A percentile compares a stretch with the other conserved stretches of the same genome.
phyloP scores from a whole-genome alignment of 768 basidiomycete species.

The Termitomyces titanicus region DNA sequence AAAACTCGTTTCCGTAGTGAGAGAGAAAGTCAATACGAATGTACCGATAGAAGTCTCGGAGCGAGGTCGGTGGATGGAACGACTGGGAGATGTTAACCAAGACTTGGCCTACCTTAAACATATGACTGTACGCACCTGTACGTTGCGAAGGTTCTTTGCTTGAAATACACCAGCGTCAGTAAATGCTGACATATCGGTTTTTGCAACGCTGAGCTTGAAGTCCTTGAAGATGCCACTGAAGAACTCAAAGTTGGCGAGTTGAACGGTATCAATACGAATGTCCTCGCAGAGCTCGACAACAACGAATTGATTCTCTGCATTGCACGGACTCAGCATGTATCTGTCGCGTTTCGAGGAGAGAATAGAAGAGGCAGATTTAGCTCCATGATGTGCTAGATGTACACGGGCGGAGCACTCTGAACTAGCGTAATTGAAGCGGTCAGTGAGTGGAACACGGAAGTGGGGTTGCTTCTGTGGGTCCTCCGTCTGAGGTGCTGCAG shows the following conservation, averaged over 20 bases:
- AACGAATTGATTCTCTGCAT: constrained; percentile 64
- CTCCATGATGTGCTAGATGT: constrained; percentile 74
- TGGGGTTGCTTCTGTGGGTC: constrained; percentile 39
- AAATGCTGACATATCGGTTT: constrained; percentile 74
- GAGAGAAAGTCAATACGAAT: constrained; percentile 92
- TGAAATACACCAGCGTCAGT: constrained; percentile 70
- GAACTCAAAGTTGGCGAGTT: constrained; percentile 96
- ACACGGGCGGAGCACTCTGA: constrained; percentile 92
- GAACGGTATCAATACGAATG: constrained; percentile 93
- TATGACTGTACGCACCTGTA: constrained; percentile 62
- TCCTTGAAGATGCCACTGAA: constrained; percentile 96
- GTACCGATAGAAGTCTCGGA: constrained; percentile 88
- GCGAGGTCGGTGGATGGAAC: constrained; percentile 70
- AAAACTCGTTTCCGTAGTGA: constrained; percentile 93
- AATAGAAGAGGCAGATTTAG: constrained; percentile 81
- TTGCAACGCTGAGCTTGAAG: constrained; percentile 82
- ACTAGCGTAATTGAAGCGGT: constrained; percentile 94
- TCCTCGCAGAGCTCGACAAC: constrained; percentile 98
- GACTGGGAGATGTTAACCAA: constrained; percentile 38
- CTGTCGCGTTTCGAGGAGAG: constrained; percentile 86
- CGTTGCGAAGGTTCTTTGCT: constrained; percentile 88
- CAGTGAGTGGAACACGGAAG: constrained; percentile 71
- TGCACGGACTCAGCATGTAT: constrained; percentile 96
- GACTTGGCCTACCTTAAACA: background rate
- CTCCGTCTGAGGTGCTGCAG: constrained; percentile 22